phyloP scores from a whole-genome alignment of 2,329 filamentous ascomycete species.

The Paradendryphiella salina region DNA sequence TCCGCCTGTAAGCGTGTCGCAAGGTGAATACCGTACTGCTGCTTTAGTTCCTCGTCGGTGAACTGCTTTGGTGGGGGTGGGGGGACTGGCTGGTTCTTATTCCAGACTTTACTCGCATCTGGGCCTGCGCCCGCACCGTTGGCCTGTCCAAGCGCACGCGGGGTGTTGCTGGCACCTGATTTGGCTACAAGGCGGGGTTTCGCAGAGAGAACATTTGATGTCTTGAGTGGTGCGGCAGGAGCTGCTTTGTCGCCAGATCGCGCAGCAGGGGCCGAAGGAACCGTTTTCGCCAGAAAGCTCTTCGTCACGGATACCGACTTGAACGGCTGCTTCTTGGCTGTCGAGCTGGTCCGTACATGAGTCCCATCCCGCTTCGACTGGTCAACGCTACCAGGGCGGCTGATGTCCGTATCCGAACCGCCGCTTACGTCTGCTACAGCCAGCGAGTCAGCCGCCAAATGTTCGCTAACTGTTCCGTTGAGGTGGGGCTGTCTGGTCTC shows the following conservation, averaged over 20 bases:
- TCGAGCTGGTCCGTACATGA: conserved; percentile 60
- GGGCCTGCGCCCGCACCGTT: conserved; percentile 65
- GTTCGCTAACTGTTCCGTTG: conserved; percentile 45
- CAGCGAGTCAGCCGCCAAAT: conserved; percentile 39
- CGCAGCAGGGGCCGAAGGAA: conserved; percentile 54
- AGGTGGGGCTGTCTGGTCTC: conserved; percentile 34
- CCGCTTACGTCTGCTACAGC: conserved; percentile 69
- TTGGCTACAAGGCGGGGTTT: conserved; percentile 78
- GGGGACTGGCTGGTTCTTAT: conserved; percentile 79
- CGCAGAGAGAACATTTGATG: conserved; percentile 57
- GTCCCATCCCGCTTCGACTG: conserved; percentile 61
- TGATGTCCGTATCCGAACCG: conserved; percentile 76
- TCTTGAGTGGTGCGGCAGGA: conserved; percentile 46
- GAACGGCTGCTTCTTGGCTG: conserved; percentile 74
- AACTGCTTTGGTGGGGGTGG: conserved; percentile 76
- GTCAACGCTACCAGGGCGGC: conserved; percentile 58
- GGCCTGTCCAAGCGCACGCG: conserved; percentile 58
- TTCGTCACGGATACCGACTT: conserved; percentile 86
- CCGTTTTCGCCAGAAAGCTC: conserved; percentile 77
- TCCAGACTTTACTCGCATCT: conserved; percentile 79
- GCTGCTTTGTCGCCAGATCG: conserved; percentile 61
- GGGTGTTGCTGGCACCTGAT: conserved; percentile 63
- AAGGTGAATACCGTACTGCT: conserved; percentile 84
- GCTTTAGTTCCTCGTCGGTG: conserved; percentile 81
- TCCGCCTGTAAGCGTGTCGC: conserved; percentile 77